A percentile compares a stretch with the other conserved stretches of the same genome.
Evolutionary conservation across 73 alveolate genomes (phyloP).

Genomic region (Blepharisma japonicum): DNA sequence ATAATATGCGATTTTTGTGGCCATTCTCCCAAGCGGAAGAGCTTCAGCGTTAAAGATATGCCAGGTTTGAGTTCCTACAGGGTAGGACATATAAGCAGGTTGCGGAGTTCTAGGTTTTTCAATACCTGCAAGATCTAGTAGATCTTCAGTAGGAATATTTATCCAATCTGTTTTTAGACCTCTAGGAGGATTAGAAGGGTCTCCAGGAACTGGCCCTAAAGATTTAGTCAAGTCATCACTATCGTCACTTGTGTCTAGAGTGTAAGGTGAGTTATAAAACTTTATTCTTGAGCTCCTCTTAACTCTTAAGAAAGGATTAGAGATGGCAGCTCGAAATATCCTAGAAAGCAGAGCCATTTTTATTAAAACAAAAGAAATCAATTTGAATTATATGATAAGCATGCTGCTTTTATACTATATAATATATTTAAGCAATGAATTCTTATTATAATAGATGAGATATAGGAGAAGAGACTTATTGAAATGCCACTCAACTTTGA

Average conservation of each 20-base stretch:
- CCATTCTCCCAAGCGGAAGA: slow-evolving; percentile 62
- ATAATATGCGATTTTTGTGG: slow-evolving; percentile 36
- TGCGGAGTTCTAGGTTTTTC: slow-evolving; percentile 2
- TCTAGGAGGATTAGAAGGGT: not conserved
- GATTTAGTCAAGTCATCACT: slow-evolving; percentile 9
- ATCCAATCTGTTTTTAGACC: not conserved
- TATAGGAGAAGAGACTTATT: no score
- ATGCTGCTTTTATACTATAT: no score
- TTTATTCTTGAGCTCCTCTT: not conserved
- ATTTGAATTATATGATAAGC: no score
- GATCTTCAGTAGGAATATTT: not conserved
- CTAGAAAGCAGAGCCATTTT: slow-evolving; percentile 23
- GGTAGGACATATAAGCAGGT: not conserved
- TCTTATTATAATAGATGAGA: no score
- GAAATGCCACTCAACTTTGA: no score
- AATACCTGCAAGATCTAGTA: not conserved
- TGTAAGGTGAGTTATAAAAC: no score
- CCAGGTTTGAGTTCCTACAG: slow-evolving; percentile 30
- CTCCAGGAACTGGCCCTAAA: not conserved
- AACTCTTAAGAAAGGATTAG: not conserved
- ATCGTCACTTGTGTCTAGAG: slow-evolving; percentile 11
- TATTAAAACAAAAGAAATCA: not conserved
- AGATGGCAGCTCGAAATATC: not conserved
- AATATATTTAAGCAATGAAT: no score
- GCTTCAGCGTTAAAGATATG: slow-evolving; percentile 66